Percentiles rank a stretch among this genome's conserved stretches.
phyloP scores from a whole-genome alignment of 257 asterid species.

The Nicotiana attenuata region DNA sequence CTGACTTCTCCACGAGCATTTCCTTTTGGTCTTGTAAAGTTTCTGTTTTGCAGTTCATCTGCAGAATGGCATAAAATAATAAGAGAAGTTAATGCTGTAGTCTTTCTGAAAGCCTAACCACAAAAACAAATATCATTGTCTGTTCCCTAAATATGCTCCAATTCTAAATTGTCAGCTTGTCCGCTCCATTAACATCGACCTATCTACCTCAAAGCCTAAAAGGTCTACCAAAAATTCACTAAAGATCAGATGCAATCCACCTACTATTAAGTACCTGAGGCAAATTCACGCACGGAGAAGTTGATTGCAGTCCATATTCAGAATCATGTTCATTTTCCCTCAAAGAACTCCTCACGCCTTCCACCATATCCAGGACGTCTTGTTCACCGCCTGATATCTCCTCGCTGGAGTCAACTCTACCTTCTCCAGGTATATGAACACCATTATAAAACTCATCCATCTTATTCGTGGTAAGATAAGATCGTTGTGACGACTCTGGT shows the following conservation, averaged over 20 bases:
- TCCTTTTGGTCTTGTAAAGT: constrained; percentile 18
- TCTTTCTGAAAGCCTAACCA: not conserved
- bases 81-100: not conserved
- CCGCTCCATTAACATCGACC: not conserved
- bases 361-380: not conserved
- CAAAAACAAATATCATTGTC: not conserved
- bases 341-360: constrained; percentile 6
- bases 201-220: not conserved
- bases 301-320: not conserved
- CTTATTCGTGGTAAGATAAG: constrained; percentile 11
- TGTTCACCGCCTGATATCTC: constrained; percentile 4
- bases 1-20: constrained; percentile 20
- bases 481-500: constrained; percentile 3
- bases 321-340: not conserved
- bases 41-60: constrained; percentile 12
- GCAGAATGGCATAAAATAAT: not conserved
- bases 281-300: constrained; percentile 6
- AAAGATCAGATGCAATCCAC: not conserved
- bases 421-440: constrained; percentile 16
- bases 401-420: constrained; percentile 2
- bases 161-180: not conserved
- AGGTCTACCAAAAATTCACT: not conserved
- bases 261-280: constrained; percentile 11
- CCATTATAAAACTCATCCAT: constrained; percentile 1
- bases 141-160: constrained; percentile 10